Evolutionary conservation across 345 rosid genomes (phyloP).

Genomic region (Pistacia atlantica): DNA sequence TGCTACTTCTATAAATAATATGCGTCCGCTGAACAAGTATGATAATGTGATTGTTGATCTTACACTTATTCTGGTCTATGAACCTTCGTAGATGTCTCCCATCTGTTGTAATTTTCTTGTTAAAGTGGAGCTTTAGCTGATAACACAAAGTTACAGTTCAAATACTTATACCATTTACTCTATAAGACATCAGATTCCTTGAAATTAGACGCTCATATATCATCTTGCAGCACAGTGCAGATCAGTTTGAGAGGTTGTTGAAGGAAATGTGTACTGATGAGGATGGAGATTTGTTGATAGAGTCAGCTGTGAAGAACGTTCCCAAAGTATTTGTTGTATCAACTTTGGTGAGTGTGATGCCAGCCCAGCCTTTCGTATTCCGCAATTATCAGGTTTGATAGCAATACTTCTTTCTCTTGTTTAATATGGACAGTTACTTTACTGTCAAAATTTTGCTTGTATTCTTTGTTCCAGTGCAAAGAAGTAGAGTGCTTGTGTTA

Average conservation of each 20-base stretch:
- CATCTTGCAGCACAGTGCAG: constrained; percentile 96
- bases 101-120: constrained; percentile 6
- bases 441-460: not conserved
- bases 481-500: not conserved
- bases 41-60: not conserved
- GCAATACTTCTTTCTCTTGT: constrained; percentile 7
- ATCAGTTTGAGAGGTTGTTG: constrained; percentile 90
- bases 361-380: constrained; percentile 94
- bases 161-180: constrained; percentile 9
- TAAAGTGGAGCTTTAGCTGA: constrained; percentile 4
- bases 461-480: constrained; percentile 9
- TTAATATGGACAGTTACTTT: not conserved
- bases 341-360: constrained; percentile 89
- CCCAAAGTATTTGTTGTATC: constrained; percentile 97
- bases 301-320: constrained; percentile 84
- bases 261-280: constrained; percentile 99
- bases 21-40: not conserved
- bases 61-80: not conserved
- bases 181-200: constrained; percentile 15
- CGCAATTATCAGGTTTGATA: constrained; percentile 91
- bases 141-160: not conserved
- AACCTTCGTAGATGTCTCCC: not conserved
- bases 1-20: constrained; percentile 7
- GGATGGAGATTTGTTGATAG: constrained; percentile 92
- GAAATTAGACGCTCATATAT: constrained; percentile 33